These are phyloP conservation scores for Rhododendron molle DNA, from an alignment of 148 eudicot species.

Conservation along the genomic window DNA sequence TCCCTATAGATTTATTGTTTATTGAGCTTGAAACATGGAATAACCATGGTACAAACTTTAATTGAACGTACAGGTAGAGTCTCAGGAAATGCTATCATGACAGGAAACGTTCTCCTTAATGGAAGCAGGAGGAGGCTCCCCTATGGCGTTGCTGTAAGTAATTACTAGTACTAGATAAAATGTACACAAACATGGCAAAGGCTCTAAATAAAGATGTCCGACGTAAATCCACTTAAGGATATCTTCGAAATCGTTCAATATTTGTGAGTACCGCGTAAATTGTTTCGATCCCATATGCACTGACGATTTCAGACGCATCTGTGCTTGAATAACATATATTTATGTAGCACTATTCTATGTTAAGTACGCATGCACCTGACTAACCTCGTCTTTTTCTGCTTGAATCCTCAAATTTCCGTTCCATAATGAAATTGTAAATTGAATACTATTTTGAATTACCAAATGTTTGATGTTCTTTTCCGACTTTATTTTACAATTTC, in stretches of 20 bases:
- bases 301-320: background rate
- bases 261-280: background rate
- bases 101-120: conserved; percentile 66
- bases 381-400: too few species aligned
- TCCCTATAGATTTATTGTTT: too few species aligned
- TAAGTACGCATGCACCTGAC: too few species aligned
- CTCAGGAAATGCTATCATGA: conserved; percentile 68
- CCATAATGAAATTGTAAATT: too few species aligned
- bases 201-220: background rate
- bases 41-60: background rate
- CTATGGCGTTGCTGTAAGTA: conserved; percentile 64
- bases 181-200: background rate
- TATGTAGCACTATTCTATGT: too few species aligned
- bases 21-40: background rate
- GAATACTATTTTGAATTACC: too few species aligned
- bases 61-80: conserved; percentile 54
- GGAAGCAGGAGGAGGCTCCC: conserved; percentile 61
- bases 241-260: background rate
- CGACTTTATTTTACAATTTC: too few species aligned
- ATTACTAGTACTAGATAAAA: background rate
- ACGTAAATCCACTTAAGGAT: background rate
- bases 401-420: too few species aligned
- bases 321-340: background rate
- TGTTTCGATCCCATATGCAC: background rate
- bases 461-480: too few species aligned